Evolutionary conservation across 1,284 basidiomycete species (phyloP), one percentile per base, ranked within the genome.

Genomic region (Boletus sp.): DNA sequence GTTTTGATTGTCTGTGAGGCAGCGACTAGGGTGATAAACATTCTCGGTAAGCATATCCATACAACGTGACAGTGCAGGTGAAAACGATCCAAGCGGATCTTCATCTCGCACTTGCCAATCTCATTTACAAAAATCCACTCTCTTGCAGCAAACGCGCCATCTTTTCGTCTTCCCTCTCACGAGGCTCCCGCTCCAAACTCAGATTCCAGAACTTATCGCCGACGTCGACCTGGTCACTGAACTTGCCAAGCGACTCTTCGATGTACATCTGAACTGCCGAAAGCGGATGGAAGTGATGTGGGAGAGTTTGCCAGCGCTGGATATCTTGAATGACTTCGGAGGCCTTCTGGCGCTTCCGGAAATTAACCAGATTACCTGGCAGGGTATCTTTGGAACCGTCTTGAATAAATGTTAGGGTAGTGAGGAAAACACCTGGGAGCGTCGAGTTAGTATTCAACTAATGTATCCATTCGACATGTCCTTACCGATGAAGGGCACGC

Each of bases 281-380:
- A 10, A 94, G 82, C 8, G 77, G 72, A 16, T 81, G 76, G 54
- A 96, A 81, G 66, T 95, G 94, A 74, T 93, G 96, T 1, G 91
- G 88, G 55, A 84, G 84, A 9, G 84, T 78, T 68, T 99, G 96
- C 81, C 94, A 97, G 34, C 92, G 86, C 62, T 95, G 91, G 64
- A 99, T 97, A 66, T 99, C 94, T 51, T 88, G 82, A 57, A 99
- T 92, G 56, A 98, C 88, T 62, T 97, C 94, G 8, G 93, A 93
- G 0, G 92, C 86, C 67, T 91, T 91, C 60, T 91, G 85, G 8
- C 94, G 84, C 69, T 99, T 99, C 64, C 87, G 84, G 72, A 99
- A 99, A 71, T 99, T 98, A 72, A 99, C 87, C 56, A 97, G 75
- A 53, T 82, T 77, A 25, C 84, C 87, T 19, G 83, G 80, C 5